Evolutionary conservation across 2,329 filamentous ascomycete genomes (phyloP), one percentile per base, ranked within the genome.

Genomic region (Phialemonium atrogriseum): DNA sequence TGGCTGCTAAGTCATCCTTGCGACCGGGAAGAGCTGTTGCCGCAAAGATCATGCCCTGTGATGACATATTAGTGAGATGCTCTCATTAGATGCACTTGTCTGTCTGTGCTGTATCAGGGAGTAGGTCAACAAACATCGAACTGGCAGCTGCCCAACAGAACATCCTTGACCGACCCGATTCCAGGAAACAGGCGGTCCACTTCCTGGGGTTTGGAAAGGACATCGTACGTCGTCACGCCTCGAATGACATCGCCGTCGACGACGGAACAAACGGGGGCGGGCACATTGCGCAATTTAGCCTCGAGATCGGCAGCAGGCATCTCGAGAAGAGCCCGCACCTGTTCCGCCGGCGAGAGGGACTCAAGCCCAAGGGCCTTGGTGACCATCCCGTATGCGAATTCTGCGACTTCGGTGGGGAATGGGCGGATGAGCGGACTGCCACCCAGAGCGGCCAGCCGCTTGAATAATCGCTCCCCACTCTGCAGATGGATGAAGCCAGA

Each of bases 401-500:
- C 32, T 14, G 19, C 22, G 10, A 29, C 32, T 14, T 21, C 25
- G 2, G 24, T 25, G 4, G 32, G 32, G 12, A 34, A 20, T 3
- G 32, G 32, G 15, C 25, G 32, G 23, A 34, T 34, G n/a, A 34
- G 32, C 4, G 25, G 18, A 21, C 26, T 34, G 6, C 32, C 32
- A 13, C 32, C 32, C 25, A 20, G 20, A 9, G 32, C 25, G 3
- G 32, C 32, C 10, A 34, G 25, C 19, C 27, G 25, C 10, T 24
- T 10, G 20, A 34, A 34, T 5, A 34, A 18, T 8, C 25, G 13
- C 16, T 34, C 32, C 14, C 18, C 19, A 9, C 25, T 29, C 18
- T 34, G 32, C 11, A 34, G 26, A 13, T 34, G 32, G 11, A 29
- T 11, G 20, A 34, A 34, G 12, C 32, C 32, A n/a, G 31, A 30